Conservation (phyloP, 306 rosid genomes). For the Albizia julibrissin region DNA sequence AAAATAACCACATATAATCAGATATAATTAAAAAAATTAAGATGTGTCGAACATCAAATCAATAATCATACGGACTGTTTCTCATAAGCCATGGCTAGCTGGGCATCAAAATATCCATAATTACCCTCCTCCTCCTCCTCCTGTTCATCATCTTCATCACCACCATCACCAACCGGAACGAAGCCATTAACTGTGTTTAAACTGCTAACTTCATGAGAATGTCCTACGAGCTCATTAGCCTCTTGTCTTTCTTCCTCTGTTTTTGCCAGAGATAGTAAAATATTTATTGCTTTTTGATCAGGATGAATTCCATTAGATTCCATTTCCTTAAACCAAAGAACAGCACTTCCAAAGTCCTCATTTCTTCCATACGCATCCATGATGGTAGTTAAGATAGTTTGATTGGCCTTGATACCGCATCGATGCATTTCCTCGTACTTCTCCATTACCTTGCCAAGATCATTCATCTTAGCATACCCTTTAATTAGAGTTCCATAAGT, state of each 20-base stretch:
- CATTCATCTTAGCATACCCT: conserved; percentile 75
- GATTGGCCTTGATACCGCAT: conserved; percentile 63
- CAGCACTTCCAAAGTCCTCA: conserved; percentile 74
- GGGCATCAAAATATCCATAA: conserved; percentile 39
- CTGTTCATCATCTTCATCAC: conserved; percentile 6
- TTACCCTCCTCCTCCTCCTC: conserved; percentile 29
- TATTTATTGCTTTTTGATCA: conserved; percentile 84
- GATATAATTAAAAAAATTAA: conserved; percentile 21
- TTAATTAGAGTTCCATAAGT: conserved; percentile 82
- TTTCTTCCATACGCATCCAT: conserved; percentile 93
- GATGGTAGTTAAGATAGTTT: conserved; percentile 70
- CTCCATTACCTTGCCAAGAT: conserved; percentile 66
- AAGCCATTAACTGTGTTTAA: conserved; percentile 32
- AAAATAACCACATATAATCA: too few relatives aligned
- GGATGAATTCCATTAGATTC: conserved; percentile 63
- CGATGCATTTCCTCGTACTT: conserved; percentile 76
- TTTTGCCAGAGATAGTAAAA: conserved; percentile 74
- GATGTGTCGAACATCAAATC: conserved; percentile 34
- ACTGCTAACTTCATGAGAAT: conserved; percentile 36
- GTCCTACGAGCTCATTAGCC: conserved; percentile 57
- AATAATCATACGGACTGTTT: conserved; percentile 24
- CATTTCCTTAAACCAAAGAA: conserved; percentile 89
- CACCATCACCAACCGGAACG: conserved; percentile 32
- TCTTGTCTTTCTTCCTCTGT: conserved; percentile 61
- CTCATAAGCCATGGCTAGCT: conserved; percentile 33